phyloP scores from a whole-genome alignment of 1,284 basidiomycete genomes.

The Cryptococcus sp. region DNA sequence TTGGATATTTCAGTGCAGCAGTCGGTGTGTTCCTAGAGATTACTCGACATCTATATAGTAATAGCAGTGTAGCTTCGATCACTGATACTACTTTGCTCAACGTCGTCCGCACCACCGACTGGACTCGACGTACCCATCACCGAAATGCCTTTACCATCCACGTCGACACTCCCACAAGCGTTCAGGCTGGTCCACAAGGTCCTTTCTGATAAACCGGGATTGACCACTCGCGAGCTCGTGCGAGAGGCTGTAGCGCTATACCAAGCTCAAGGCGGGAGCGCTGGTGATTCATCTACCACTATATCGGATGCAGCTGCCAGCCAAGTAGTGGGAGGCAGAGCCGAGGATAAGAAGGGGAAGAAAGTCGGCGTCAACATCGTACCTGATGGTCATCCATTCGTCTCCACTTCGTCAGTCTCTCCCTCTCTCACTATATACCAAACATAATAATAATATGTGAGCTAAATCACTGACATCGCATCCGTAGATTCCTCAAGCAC shows the following conservation, averaged over 20 bases:
- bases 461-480: neutral
- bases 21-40: neutral
- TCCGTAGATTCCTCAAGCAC: conserved; percentile 41
- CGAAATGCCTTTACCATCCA: conserved; percentile 14
- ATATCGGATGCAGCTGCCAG: neutral
- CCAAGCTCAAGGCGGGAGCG: conserved; percentile 1
- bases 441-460: neutral
- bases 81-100: neutral
- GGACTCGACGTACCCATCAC: too few species aligned
- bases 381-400: conserved; percentile 43
- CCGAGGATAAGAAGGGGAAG: neutral
- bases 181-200: conserved; percentile 38
- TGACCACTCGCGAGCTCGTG: conserved; percentile 41
- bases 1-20: neutral
- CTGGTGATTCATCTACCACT: conserved; percentile 1
- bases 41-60: neutral
- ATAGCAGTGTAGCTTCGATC: too few species aligned
- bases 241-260: conserved; percentile 25
- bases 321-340: conserved; percentile 9
- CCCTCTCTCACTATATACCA: neutral
- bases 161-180: conserved; percentile 24
- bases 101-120: neutral
- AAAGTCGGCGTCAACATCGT: conserved; percentile 17
- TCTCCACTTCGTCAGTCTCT: conserved; percentile 43
- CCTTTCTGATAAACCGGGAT: conserved; percentile 28